Base-by-base conservation (phyloP, 1,284 basidiomycete species). In the Ganoderma leucocontextum region DNA sequence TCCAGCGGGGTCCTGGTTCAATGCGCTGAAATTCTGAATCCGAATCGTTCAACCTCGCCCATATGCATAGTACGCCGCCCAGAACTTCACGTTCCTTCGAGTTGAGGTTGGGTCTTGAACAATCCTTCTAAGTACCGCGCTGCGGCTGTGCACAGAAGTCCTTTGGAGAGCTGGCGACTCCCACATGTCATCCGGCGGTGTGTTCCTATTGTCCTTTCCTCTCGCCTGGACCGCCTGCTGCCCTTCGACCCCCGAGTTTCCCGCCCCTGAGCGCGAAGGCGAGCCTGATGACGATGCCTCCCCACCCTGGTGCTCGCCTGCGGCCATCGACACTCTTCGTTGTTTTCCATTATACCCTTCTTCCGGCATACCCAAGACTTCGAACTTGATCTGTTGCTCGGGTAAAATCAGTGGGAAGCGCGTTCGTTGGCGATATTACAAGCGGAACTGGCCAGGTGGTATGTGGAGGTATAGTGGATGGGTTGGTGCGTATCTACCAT, bases 181-280 rank as follows among this genome's bases (percentile, higher is more conserved):
- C 53, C 53, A 63, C 47, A 36, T 61, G 59, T 65, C 49, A 38
- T 39, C 19, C 19, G 12, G 49, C 49, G 33, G 52, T 38, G 59
- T 61, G 25, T 53, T 61, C n/a, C 41, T 65, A 65, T 65, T 65
- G 64, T 65, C 64, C 41, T 4, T 0, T 53, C 25, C 55, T 35
- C 52, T 57, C 39, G 53, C 62, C 12, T 22, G 17, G 42, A 35
- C 38, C 35, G 8, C 44, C 44, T 49, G 12, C 29, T n/a, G 19
- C 57, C 25, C 42, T 42, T n/a, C n/a, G n/a, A n/a, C n/a, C n/a
- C n/a, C 29, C 55, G 42, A 53, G 33, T 35, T 58, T 59, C 35
- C 22, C n/a, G 64, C 19, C 36, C 64, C 64, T 60, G 53, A 5
- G 47, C 52, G 58, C 29, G 52, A 53, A 33, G 52, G 33, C 25